Evolutionary conservation across 169 alveolate species (phyloP).

Genomic region (Eimeria zaria): DNA sequence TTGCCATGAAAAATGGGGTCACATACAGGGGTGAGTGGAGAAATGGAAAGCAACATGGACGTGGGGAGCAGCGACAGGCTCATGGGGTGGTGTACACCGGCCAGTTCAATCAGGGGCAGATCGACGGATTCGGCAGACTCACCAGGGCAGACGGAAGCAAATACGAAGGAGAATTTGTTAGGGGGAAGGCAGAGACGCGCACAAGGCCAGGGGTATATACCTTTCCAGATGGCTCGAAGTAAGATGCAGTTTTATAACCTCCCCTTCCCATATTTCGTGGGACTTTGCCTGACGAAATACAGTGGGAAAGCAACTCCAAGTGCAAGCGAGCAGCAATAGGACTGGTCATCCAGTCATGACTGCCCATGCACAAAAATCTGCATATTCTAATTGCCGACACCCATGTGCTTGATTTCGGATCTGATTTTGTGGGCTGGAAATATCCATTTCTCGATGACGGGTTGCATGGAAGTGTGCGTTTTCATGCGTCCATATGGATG

Average conservation of each 20-base stretch:
- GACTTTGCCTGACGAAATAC: not conserved
- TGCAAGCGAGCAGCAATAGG: not conserved
- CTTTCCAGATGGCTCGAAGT: slow-evolving; percentile 82
- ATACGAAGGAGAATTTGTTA: slow-evolving; percentile 91
- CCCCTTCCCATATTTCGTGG: not conserved
- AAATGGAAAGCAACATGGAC: slow-evolving; percentile 90
- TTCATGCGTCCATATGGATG: too few relatives aligned
- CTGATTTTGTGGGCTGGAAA: not conserved
- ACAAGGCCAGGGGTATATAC: slow-evolving; percentile 83
- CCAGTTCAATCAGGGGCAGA: slow-evolving; percentile 91
- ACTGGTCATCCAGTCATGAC: too few relatives aligned
- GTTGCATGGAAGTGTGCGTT: not conserved
- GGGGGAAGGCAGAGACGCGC: slow-evolving; percentile 83
- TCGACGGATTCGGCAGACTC: slow-evolving; percentile 93
- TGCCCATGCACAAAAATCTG: not conserved
- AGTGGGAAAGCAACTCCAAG: not conserved
- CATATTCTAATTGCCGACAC: not conserved
- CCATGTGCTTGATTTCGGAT: not conserved
- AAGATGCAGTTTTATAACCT: not conserved
- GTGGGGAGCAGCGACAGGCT: slow-evolving; percentile 90
- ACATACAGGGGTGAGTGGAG: slow-evolving; percentile 93
- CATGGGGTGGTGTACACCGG: slow-evolving; percentile 94
- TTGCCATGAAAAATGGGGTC: slow-evolving; percentile 91
- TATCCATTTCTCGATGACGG: not conserved
- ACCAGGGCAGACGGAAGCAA: slow-evolving; percentile 92